Percentiles rank a stretch among this genome's conserved stretches.
Evolutionary conservation across 2,329 filamentous ascomycete genomes (phyloP).

Genomic region (Diaporthe ampelina): DNA sequence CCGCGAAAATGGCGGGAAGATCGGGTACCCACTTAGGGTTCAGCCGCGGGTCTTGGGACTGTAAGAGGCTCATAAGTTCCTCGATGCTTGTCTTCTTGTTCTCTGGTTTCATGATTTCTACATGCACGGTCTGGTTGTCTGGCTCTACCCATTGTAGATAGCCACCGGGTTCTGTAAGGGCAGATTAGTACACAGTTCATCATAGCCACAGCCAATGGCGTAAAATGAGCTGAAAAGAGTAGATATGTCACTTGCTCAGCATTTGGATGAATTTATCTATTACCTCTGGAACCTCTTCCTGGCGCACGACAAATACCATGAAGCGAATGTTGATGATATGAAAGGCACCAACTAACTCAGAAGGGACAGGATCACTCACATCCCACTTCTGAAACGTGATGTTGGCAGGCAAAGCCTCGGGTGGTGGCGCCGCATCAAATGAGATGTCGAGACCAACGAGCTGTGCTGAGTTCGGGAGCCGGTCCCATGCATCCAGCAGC

Average conservation of each 20-base stretch:
- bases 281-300: not conserved
- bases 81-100: not conserved
- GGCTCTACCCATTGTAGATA: constrained; percentile 27
- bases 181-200: no score
- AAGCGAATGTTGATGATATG: constrained; percentile 1
- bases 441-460: not conserved
- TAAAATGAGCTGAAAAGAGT: no score
- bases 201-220: no score
- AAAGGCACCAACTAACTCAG: not conserved
- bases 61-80: not conserved
- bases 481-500: not conserved
- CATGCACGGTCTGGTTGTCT: not conserved
- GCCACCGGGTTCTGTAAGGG: constrained; percentile 7
- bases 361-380: not conserved
- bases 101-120: not conserved
- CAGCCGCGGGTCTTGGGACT: not conserved
- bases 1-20: not conserved
- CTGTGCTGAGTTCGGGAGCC: not conserved
- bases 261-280: constrained; percentile 3
- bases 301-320: not conserved
- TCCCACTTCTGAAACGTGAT: constrained; percentile 4
- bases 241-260: not conserved
- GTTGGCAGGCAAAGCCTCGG: not conserved
- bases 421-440: not conserved
- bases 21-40: not conserved